Conservation (phyloP, 1,284 basidiomycete species). For the Fomitopsis schrenkii region DNA sequence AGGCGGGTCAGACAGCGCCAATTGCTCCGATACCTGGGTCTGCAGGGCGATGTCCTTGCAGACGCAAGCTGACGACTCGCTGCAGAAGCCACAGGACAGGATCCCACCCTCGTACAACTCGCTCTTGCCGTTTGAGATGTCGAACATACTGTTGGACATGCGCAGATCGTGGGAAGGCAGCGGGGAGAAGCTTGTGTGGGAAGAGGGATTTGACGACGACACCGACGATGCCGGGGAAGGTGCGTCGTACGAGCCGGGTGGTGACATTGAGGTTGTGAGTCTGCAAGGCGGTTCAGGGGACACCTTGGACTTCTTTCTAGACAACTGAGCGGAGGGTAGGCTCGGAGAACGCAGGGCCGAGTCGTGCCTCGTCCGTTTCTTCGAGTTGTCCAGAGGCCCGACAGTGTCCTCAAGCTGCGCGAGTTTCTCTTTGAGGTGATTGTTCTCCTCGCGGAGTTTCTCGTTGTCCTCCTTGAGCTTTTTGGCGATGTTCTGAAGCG, state of each 20-base stretch:
- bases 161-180: slow-evolving; percentile 31
- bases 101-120: slow-evolving; percentile 29
- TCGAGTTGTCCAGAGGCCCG: slow-evolving; percentile 32
- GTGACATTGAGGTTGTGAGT: slow-evolving; percentile 12
- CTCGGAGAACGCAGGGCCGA: slow-evolving; percentile 29
- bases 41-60: slow-evolving; percentile 63
- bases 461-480: slow-evolving; percentile 88
- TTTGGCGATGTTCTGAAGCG: slow-evolving; percentile 82
- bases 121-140: slow-evolving; percentile 29
- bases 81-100: slow-evolving; percentile 66
- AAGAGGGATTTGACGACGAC: slow-evolving; percentile 44
- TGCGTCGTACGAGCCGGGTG: slow-evolving; percentile 9
- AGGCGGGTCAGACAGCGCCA: slow-evolving; percentile 13
- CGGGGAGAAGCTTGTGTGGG: slow-evolving; percentile 44
- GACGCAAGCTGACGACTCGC: slow-evolving; percentile 64
- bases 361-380: slow-evolving; percentile 56
- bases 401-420: slow-evolving; percentile 44
- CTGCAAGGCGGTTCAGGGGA: slow-evolving; percentile 27
- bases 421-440: slow-evolving; percentile 56
- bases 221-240: slow-evolving; percentile 39
- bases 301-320: slow-evolving; percentile 45
- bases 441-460: slow-evolving; percentile 61
- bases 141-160: slow-evolving; percentile 28
- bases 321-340: slow-evolving; percentile 24
- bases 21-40: slow-evolving; percentile 28